Evolutionary conservation across 192 early-diverging fungal genomes (phyloP), one percentile per base, ranked within the genome.

Genomic region (Entomortierella beljakovae): DNA sequence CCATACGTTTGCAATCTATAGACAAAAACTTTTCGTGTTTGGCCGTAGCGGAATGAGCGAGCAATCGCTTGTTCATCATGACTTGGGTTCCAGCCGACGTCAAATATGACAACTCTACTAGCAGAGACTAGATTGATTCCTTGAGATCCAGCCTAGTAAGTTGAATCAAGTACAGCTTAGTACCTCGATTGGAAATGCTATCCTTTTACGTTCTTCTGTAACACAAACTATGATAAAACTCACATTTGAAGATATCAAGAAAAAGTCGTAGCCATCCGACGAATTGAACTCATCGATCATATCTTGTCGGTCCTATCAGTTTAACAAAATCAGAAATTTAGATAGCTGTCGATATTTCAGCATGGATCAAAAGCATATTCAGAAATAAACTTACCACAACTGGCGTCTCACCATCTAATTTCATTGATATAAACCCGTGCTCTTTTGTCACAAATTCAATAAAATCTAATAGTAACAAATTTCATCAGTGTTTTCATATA

Each of bases 71-170:
- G 93, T 50, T 94, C 89, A 62, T 92, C 91, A 48, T 82, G 77
- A 35, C 88, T 89, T 25, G 94, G 94, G 55, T 94, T 95, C 93
- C 93, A 95, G 40, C 91, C 92, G 29, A 88, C 72, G 64, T 94
- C 94, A 61, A 89, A 82, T 16, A 95, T 61, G 20, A 95, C 81
- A 6, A 95, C 88, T 4, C 92, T 85, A 62, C 83, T 95, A 16
- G 94, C 94, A 1, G 85, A 82, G 3, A 85, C 74, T n/a, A 94
- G 65, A 61, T 94, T 95, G 20, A 92, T 70, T 13, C 90, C 91
- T 37, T 55, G 70, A 37, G 76, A 80, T 11, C 82, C 79, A 20
- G 57, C 72, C 71, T 80, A 60, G 15, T 11, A 55, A 28, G 35
- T 26, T 25, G 2, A 11, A 46, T 46, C 43, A 46, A 11, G 20